Base-by-base conservation (phyloP, 345 rosid species). In the Salix suchowensis region DNA sequence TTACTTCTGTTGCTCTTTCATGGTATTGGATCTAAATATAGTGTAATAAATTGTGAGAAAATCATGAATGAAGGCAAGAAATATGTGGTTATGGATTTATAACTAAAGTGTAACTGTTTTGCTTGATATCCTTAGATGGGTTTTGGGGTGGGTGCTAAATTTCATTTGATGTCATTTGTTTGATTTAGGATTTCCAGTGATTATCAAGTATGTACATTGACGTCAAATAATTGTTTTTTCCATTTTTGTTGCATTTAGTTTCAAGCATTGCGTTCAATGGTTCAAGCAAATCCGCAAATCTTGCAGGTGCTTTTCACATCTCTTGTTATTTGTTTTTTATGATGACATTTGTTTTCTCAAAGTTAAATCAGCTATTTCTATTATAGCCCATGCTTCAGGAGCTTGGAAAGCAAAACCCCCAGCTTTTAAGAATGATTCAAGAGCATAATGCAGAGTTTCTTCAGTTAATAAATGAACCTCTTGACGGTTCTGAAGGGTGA, bases 311-410 rank as follows among this genome's bases (percentile, higher is more conserved):
- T 16, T 67, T 54, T 77, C 37, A 16, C 14, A 64, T 36, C 24
- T 32, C 46, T 68, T 12, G 6, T 50, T 4, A 14, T 21, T 37
- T 12, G 26, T 37, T 34, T 18, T 76, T 19, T 23, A 32, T 9
- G 10, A n/a, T 66, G 14, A 13, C 26, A 78, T 73, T 52, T 32
- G 19, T 32, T 50, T 34, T 24, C 72, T 70, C 21, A 23, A 42
- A 75, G 48, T 74, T 73, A 62, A 80, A 78, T 18, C 13, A 26
- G 34, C 82, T 82, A 69, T 60, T 73, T 73, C 74, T 74, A 71
- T 81, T 79, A 66, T 89, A 96, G 99, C 99, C 98, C 52, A 92
- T 96, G 98, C 98, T 96, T 82, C 99, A 92, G 82, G 99, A 96
- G 83, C 98, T 96, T 76, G 98, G 99, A 74, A 96, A 93, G 85